Conservation (phyloP, 345 rosid genomes). For the Heritiera fomes region DNA sequence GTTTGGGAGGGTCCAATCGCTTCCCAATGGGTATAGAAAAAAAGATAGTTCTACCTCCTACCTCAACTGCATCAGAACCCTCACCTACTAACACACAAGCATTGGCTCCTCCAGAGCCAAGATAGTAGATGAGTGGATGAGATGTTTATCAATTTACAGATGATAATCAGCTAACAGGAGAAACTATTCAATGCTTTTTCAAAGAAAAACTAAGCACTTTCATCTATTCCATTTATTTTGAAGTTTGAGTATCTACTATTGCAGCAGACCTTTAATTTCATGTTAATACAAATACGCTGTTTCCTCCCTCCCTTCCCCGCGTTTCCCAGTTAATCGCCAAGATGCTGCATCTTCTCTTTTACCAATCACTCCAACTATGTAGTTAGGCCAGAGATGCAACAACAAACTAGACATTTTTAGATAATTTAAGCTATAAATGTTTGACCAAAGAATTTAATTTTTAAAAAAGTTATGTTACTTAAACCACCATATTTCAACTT, state of each 20-base stretch:
- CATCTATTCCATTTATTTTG: background rate
- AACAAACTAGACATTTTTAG: background rate
- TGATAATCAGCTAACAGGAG: slow-evolving; percentile 18
- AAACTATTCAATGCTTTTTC: background rate
- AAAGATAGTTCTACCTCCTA: slow-evolving; percentile 37
- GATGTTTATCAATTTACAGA: slow-evolving; percentile 14
- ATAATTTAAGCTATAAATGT: too few relatives aligned
- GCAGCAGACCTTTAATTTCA: background rate
- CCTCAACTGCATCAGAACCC: slow-evolving; percentile 41
- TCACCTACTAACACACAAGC: slow-evolving; percentile 44
- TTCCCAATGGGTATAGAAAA: slow-evolving; percentile 46
- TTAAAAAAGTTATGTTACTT: too few relatives aligned
- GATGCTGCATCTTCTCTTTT: background rate
- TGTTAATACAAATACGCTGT: background rate
- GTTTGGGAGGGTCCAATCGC: slow-evolving; percentile 55
- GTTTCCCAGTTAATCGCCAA: background rate
- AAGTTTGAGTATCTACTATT: background rate
- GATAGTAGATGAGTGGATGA: slow-evolving; percentile 33
- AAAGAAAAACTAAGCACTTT: background rate
- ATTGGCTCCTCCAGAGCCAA: slow-evolving; percentile 49
- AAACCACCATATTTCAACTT: too few relatives aligned
- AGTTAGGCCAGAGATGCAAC: background rate
- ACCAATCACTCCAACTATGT: background rate
- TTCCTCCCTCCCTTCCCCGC: background rate
- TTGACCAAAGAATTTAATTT: too few relatives aligned